Evolutionary conservation across 495 filamentous ascomycete species (phyloP).

Genomic region (Aspergillus sclerotioniger): DNA sequence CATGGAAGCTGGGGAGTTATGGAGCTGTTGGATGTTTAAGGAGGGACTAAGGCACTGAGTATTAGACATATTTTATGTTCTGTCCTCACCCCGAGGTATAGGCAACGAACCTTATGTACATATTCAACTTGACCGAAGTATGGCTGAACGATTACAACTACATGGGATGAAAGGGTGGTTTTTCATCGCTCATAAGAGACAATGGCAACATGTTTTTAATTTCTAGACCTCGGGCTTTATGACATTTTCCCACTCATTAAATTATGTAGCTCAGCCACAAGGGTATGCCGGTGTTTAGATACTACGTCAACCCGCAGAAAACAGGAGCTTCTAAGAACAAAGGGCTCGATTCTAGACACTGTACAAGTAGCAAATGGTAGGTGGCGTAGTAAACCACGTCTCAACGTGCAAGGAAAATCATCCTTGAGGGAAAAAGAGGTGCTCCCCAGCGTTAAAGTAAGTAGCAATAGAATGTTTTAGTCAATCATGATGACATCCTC

Average conservation of each 20-base stretch:
- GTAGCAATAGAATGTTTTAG: slow-evolving; percentile 12
- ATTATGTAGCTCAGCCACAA: not conserved
- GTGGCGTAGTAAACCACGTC: not conserved
- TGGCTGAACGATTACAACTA: no score
- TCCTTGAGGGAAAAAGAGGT: not conserved
- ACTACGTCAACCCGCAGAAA: not conserved
- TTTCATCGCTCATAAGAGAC: not conserved
- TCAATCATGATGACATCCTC: slow-evolving; percentile 44
- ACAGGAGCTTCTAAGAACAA: not conserved
- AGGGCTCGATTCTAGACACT: not conserved
- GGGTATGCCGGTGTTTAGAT: not conserved
- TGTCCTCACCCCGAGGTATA: not conserved
- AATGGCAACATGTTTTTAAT: not conserved
- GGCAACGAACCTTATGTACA: not conserved
- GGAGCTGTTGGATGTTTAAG: not conserved
- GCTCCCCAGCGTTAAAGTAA: not conserved
- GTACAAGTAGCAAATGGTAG: not conserved
- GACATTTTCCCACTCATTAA: not conserved
- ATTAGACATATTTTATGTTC: not conserved
- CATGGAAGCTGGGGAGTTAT: not conserved
- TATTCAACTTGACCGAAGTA: not conserved
- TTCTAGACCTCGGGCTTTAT: not conserved
- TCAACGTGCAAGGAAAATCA: not conserved
- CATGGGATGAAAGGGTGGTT: not conserved
- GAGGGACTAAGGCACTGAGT: not conserved